phyloP scores from a whole-genome alignment of 225 moss, liverwort and hornwort genomes.

The Lunularia cruciata region DNA sequence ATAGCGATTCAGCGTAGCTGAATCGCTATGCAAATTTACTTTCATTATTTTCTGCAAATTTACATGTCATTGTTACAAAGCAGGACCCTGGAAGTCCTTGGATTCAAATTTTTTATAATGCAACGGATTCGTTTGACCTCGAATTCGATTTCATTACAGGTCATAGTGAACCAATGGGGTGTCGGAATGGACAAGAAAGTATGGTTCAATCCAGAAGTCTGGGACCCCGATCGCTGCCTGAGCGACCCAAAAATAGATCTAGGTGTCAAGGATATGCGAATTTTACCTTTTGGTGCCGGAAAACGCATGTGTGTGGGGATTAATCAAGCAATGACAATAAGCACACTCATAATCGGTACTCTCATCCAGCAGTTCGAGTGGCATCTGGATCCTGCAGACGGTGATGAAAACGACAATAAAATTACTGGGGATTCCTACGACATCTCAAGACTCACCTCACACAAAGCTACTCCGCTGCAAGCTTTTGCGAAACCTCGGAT shows the following conservation, averaged over 20 bases:
- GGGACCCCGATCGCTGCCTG: slow-evolving; percentile 49
- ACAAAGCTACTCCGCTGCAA: slow-evolving; percentile 38
- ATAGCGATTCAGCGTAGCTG: too few relatives aligned
- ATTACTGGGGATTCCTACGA: slow-evolving; percentile 29
- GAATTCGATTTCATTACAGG: too few relatives aligned
- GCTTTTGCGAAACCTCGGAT: slow-evolving; percentile 10
- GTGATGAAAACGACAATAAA: not conserved
- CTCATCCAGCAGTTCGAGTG: not conserved
- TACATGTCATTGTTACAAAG: too few relatives aligned
- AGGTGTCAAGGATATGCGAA: slow-evolving; percentile 51
- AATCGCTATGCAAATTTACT: too few relatives aligned
- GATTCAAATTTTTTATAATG: too few relatives aligned
- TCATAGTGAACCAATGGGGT: slow-evolving; percentile 49
- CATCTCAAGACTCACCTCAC: slow-evolving; percentile 47
- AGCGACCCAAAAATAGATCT: slow-evolving; percentile 38
- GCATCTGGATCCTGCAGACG: not conserved
- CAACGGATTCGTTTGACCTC: too few relatives aligned
- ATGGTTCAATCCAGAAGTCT: slow-evolving; percentile 54
- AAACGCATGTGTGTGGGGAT: slow-evolving; percentile 64
- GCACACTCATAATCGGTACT: not conserved
- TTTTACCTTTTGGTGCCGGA: slow-evolving; percentile 62
- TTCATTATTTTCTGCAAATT: too few relatives aligned
- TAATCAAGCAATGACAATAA: slow-evolving; percentile 8
- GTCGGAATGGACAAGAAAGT: slow-evolving; percentile 42
- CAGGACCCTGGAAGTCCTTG: too few relatives aligned